These are phyloP conservation scores for Arabidopsis lyrata DNA, from an alignment of 441 rosid species.

Conservation along the genomic window DNA sequence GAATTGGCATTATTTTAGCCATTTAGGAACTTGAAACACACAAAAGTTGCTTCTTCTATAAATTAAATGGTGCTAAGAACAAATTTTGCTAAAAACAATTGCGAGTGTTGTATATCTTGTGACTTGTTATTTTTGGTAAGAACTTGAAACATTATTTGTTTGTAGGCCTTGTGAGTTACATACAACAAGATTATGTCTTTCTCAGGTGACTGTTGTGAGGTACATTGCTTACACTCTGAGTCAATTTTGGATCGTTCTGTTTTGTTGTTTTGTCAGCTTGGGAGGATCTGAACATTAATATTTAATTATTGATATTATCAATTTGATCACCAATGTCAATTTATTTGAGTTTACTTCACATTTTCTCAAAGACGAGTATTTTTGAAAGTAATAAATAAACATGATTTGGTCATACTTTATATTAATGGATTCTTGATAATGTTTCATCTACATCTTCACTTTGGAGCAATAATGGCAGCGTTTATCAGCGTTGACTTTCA, in stretches of 20 bases:
- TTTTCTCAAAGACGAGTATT: not conserved
- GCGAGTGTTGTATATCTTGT: not conserved
- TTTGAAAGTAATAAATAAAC: not conserved
- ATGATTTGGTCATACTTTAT: not conserved
- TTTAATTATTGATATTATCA: not conserved
- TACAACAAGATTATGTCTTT: not conserved
- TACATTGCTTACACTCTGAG: not conserved
- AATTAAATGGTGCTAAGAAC: not conserved
- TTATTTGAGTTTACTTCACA: not conserved
- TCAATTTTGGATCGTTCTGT: not conserved
- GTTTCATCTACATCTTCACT: not conserved
- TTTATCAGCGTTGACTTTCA: conserved; percentile 7
- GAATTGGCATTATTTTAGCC: not conserved
- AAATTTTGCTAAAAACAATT: not conserved
- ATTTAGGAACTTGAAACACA: not conserved
- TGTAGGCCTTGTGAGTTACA: not conserved
- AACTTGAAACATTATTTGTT: not conserved
- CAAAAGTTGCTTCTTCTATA: not conserved
- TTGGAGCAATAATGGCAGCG: conserved; percentile 7
- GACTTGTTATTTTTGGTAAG: not conserved
- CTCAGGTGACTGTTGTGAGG: not conserved
- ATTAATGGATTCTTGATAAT: not conserved
- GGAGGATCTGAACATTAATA: not conserved
- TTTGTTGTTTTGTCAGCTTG: conserved; percentile 1
- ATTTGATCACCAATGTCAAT: not conserved